Evolutionary conservation across 164 flowering plant genomes (phyloP).

Genomic region (Liriodendron chinense): DNA sequence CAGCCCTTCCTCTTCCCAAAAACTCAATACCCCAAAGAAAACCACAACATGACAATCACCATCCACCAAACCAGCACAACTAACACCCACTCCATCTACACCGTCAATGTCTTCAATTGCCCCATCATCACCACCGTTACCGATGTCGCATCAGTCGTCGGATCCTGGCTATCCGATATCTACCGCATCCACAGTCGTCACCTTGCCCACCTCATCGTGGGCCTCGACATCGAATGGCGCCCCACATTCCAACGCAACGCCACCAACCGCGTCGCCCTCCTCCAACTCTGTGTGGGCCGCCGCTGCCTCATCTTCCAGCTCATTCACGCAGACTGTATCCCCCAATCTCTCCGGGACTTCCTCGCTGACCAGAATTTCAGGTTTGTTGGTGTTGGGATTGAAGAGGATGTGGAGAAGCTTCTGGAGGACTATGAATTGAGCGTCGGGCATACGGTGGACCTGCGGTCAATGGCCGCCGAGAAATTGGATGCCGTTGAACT

Average conservation of each 20-base stretch:
- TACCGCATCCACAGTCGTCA: neutral
- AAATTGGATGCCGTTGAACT: constrained; percentile 27
- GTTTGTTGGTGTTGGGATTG: constrained; percentile 17
- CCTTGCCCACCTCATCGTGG: constrained; percentile 32
- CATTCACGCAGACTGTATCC: constrained; percentile 10
- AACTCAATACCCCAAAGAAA: neutral
- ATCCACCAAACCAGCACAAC: neutral
- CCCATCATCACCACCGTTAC: constrained; percentile 19
- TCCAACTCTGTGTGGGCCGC: constrained; percentile 15
- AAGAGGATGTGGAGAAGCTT: constrained; percentile 9
- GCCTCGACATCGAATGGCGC: constrained; percentile 64
- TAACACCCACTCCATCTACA: neutral
- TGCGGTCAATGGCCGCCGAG: constrained; percentile 6
- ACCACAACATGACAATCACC: neutral
- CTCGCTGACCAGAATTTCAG: neutral
- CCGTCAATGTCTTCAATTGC: neutral
- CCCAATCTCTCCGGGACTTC: neutral
- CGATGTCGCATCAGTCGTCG: constrained; percentile 8
- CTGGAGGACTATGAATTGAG: constrained; percentile 5
- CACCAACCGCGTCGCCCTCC: constrained; percentile 15
- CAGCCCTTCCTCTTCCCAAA: too few relatives aligned
- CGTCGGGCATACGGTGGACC: neutral
- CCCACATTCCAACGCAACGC: constrained; percentile 17
- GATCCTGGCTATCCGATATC: constrained; percentile 15
- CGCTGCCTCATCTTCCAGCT: constrained; percentile 17